Base-by-base conservation (phyloP, 129 eudicot genomes). In the Flaveria ramosissima region DNA sequence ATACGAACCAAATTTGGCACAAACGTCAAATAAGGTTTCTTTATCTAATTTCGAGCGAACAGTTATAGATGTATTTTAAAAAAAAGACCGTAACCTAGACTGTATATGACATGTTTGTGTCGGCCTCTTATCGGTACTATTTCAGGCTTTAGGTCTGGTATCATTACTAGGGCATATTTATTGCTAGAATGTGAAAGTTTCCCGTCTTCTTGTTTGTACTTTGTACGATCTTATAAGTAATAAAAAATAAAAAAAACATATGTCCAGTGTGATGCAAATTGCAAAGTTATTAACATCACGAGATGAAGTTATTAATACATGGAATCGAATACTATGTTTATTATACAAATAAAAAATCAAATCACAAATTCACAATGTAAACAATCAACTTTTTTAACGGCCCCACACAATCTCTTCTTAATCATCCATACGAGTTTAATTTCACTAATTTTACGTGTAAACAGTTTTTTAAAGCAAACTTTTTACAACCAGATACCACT, bases 321-420 rank as follows among this genome's bases (percentile, higher is more conserved):
- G 50, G 50, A 45, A 45, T 8, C 14, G 14, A 45, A 8, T 45
- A 8, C 3, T 45, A 9, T 45, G 48, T 45, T 9, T 45, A 8
- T 47, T 47, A 47, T 13, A 48, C 53, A 48, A 12, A 12, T 48
- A 15, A 48, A 48, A 48, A 48, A 48, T 14, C 3, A 48, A 48
- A 48, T 48, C 17, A 48, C 41, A 68, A 68, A 47, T 55, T 27
- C 59, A 39, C 48, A 12, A 69, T 70, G 42, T 46, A 45, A 78
- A 78, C 76, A 78, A 78, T 36, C 30, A 78, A 78, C 81, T 70
- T 78, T 78, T 77, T 57, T 30, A 59, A 1, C 24, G 76, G 70
- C 70, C 82, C 76, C 82, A 78, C 82, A 70, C 76, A 78, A 78
- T 78, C 82, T 78, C 36, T 23, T 6, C 30, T 42, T 55, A 26